phyloP scores from a whole-genome alignment of 2,329 filamentous ascomycete genomes.

The Trichoderma sp. region DNA sequence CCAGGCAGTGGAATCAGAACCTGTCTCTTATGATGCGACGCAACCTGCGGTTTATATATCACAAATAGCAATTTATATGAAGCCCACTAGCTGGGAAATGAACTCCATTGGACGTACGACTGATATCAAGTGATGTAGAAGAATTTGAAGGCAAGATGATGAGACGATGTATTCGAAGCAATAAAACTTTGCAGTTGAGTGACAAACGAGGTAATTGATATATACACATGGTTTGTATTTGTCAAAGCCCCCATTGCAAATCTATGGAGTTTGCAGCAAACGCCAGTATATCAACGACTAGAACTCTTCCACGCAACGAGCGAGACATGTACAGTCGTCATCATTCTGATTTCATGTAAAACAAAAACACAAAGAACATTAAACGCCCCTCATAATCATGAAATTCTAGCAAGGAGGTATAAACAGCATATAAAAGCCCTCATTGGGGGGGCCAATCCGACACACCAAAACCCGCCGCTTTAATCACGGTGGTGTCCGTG shows the following conservation, averaged over 20 bases:
- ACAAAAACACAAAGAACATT: not conserved
- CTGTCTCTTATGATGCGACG: not conserved
- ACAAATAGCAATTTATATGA: not conserved
- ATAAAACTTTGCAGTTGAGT: not conserved
- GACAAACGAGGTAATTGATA: not conserved
- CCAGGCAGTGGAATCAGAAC: not conserved
- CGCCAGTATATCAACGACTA: not conserved
- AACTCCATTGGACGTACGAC: not conserved
- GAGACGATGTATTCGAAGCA: not conserved
- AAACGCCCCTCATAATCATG: not conserved
- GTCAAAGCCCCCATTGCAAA: not conserved
- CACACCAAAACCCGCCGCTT: not conserved
- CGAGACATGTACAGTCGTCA: not conserved
- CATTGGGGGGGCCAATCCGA: not conserved
- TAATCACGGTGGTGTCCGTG: slow-evolving; percentile 16
- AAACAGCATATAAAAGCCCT: not conserved
- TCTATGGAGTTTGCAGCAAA: not conserved
- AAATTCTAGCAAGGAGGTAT: not conserved
- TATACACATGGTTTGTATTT: not conserved
- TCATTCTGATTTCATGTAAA: not conserved
- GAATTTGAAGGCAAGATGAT: not conserved
- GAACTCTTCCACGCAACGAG: not conserved
- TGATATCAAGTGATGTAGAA: not conserved
- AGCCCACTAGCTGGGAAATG: not conserved
- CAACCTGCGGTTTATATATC: not conserved